phyloP scores from a whole-genome alignment of 2,329 filamentous ascomycete species.

The Sporothrix schenckii region DNA sequence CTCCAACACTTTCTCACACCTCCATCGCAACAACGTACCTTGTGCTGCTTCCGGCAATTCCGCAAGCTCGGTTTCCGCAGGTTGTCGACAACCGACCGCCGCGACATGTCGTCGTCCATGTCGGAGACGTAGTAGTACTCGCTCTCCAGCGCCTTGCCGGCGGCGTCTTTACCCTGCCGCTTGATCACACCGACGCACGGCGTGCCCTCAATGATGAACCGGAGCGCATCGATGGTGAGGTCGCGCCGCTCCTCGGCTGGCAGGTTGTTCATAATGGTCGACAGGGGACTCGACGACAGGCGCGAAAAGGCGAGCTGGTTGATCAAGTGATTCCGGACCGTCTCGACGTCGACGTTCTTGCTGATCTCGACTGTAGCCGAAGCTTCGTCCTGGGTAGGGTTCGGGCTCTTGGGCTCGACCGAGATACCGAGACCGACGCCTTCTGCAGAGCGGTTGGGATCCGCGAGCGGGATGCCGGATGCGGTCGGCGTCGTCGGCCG shows the following conservation, averaged over 20 bases:
- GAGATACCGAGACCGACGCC: constrained; percentile 37
- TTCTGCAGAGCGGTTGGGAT: constrained; percentile 15
- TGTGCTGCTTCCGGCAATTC: constrained; percentile 92
- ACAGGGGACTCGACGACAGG: constrained; percentile 86
- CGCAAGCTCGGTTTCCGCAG: constrained; percentile 86
- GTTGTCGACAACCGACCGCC: constrained; percentile 80
- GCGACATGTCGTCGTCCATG: constrained; percentile 75
- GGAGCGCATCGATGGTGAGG: constrained; percentile 66
- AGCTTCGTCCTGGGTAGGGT: neutral
- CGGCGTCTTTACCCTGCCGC: constrained; percentile 92
- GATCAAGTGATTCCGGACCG: constrained; percentile 80
- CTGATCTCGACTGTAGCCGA: constrained; percentile 25
- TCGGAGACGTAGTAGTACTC: constrained; percentile 97
- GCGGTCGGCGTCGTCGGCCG: constrained; percentile 18
- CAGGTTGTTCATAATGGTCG: constrained; percentile 84
- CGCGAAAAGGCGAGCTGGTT: constrained; percentile 96
- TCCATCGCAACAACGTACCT: constrained; percentile 63
- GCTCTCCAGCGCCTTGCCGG: constrained; percentile 88
- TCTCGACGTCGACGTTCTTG: constrained; percentile 45
- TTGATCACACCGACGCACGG: constrained; percentile 84
- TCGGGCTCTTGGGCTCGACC: constrained; percentile 31
- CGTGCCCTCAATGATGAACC: constrained; percentile 71
- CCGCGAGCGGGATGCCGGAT: constrained; percentile 3
- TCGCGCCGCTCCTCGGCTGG: constrained; percentile 65
- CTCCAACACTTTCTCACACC: neutral